Evolutionary conservation across 192 early-diverging fungal genomes (phyloP).

Genomic region (Linnemannia exigua): DNA sequence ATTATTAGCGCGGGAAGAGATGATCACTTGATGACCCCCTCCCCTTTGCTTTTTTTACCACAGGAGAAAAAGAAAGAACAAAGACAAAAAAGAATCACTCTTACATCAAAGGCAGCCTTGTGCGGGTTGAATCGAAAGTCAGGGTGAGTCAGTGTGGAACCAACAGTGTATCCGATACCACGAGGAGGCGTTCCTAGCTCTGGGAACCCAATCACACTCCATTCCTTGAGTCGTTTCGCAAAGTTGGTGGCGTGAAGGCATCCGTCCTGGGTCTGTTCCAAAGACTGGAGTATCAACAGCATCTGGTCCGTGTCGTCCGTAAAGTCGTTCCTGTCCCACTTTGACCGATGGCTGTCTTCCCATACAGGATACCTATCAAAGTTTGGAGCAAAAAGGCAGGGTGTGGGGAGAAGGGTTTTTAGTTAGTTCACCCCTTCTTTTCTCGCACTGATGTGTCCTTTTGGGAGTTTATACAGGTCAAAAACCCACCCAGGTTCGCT

Average conservation of each 20-base stretch:
- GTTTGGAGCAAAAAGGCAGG: neutral
- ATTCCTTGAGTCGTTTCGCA: conserved; percentile 63
- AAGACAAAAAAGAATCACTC: neutral
- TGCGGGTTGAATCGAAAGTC: conserved; percentile 65
- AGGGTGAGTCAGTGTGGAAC: conserved; percentile 59
- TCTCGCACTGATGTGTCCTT: conserved; percentile 16
- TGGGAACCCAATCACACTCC: conserved; percentile 66
- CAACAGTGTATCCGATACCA: conserved; percentile 69
- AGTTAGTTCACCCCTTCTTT: too few species aligned
- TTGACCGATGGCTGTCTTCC: conserved; percentile 57
- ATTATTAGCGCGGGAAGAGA: neutral
- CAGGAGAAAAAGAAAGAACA: neutral
- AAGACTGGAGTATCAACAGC: conserved; percentile 66
- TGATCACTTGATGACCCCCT: conserved; percentile 1
- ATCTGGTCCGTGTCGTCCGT: conserved; percentile 72
- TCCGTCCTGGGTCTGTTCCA: conserved; percentile 62
- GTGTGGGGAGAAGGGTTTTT: too few species aligned
- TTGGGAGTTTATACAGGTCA: neutral
- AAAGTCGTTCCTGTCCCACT: conserved; percentile 61
- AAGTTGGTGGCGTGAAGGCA: conserved; percentile 65
- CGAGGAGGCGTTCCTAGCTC: conserved; percentile 68
- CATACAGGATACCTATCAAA: conserved; percentile 41
- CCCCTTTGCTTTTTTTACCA: neutral
- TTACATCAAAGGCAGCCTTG: conserved; percentile 54
- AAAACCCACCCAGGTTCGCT: conserved; percentile 50